A percentile compares a stretch with the other conserved stretches of the same genome.
phyloP scores from a whole-genome alignment of 129 eudicot genomes.

The Pseudognaphalium luteoalbum region DNA sequence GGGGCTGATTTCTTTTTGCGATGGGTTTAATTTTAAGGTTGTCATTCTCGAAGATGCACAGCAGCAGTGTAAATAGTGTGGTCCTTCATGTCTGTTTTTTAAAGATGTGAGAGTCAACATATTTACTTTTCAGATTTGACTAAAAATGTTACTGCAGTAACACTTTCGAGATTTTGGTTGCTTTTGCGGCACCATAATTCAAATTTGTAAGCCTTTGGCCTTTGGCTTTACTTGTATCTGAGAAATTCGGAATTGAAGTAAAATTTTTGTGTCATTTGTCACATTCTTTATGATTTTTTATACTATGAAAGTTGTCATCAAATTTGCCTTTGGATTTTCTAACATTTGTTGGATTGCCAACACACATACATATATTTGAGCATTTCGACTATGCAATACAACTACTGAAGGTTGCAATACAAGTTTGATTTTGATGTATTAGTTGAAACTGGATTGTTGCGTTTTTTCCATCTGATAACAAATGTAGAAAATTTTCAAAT shows the following conservation, averaged over 20 bases:
- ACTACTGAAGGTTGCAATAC: too few species aligned
- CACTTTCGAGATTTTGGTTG: constrained; percentile 27
- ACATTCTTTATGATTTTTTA: not conserved
- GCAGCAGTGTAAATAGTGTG: constrained; percentile 61
- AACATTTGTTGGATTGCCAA: too few species aligned
- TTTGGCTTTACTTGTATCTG: constrained; percentile 23
- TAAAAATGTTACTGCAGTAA: constrained; percentile 17
- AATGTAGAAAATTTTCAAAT: too few species aligned
- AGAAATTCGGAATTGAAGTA: constrained; percentile 12
- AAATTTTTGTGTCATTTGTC: not conserved
- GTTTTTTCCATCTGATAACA: too few species aligned
- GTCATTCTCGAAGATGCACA: constrained; percentile 28
- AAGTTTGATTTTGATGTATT: too few species aligned
- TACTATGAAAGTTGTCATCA: not conserved
- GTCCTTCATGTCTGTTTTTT: constrained; percentile 63
- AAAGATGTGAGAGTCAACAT: constrained; percentile 43
- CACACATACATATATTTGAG: too few species aligned
- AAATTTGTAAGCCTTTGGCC: constrained; percentile 17
- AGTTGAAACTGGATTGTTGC: too few species aligned
- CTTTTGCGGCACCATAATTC: constrained; percentile 15
- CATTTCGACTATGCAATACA: too few species aligned
- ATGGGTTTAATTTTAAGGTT: constrained; percentile 15
- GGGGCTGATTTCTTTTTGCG: constrained; percentile 19
- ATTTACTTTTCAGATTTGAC: constrained; percentile 35
- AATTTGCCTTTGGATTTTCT: not conserved